Evolutionary conservation across 2,329 filamentous ascomycete genomes (phyloP), one percentile per base, ranked within the genome.

Genomic region (Alternaria novae-zelandiae): DNA sequence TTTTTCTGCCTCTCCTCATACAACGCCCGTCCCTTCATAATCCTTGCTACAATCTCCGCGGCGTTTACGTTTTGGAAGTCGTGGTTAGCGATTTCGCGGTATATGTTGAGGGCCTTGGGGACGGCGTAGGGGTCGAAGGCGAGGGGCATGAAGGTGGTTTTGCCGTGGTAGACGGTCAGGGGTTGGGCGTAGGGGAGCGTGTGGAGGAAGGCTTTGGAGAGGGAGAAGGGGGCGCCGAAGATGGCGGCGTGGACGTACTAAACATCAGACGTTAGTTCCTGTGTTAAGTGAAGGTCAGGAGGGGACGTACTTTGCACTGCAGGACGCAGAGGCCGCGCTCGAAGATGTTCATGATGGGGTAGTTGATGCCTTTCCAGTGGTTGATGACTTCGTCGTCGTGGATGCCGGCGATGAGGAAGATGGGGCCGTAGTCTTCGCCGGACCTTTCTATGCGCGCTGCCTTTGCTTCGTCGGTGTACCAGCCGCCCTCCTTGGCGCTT

Each of bases 311-410:
- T 80, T 91, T 91, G 85, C 96, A 99, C 77, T 99, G 96, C 66
- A 98, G 84, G 28, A 98, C 95, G 78, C 96, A 99, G 21, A 99
- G 88, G 2, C 94, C 94, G 45, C 96, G 91, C 84, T 99, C 96
- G 74, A 95, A 97, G 61, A 97, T 94, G 83, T 98, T 99, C 96
- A 99, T 99, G 82, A 99, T 98, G 25, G 96, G 96, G 78, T 97
- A 99, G 83, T 99, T 99, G 73, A 97, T 87, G 36, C 96, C 95
- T 82, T 98, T 98, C 91, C 94, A 96, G 74, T 91, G 85, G 81
- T 99, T 99, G 80, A 99, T 97, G 64, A 97, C 94, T 68, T 91
- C 89, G 79, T 99, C 96, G 74, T 97, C 92, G 81, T 99, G 96
- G 23, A 99, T 90, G 53, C 96, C 96, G 3, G 93, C 94, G 46